A percentile compares a stretch with the other conserved stretches of the same genome.
Conservation (phyloP, 306 rosid species). For the Neltuma alba region DNA sequence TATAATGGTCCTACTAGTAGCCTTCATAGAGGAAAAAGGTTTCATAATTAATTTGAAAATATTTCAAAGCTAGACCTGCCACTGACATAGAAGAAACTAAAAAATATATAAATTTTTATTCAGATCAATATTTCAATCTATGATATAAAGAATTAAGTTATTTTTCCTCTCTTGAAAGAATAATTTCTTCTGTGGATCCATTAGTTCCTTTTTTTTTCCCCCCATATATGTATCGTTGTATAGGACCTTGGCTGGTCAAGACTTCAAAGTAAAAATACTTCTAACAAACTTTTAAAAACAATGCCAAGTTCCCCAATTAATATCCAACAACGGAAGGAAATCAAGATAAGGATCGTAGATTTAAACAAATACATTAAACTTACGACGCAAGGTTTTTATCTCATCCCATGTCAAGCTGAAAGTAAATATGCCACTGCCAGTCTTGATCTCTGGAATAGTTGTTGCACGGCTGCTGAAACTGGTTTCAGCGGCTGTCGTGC, state of each 20-base stretch:
- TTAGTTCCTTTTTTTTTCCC: background rate
- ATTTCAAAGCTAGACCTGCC: background rate
- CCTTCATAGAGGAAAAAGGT: background rate
- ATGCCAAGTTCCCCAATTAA: background rate
- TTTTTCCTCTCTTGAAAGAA: background rate
- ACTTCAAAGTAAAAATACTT: background rate
- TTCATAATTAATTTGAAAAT: background rate
- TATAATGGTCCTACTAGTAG: background rate
- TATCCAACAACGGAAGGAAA: background rate
- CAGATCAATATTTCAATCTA: background rate
- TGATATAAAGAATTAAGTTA: background rate
- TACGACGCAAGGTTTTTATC: conserved; percentile 67
- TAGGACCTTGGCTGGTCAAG: background rate
- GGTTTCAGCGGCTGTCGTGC: conserved; percentile 59
- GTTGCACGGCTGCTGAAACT: conserved; percentile 38
- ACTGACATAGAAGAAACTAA: background rate
- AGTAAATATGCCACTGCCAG: conserved; percentile 68
- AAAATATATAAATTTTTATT: background rate
- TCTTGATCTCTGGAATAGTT: conserved; percentile 51
- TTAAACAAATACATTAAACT: conserved; percentile 43
- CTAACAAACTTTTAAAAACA: background rate
- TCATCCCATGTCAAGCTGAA: conserved; percentile 76
- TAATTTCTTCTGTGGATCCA: background rate
- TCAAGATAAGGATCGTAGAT: conserved; percentile 2
- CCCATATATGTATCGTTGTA: background rate